These are phyloP conservation scores for Alternaria triticimaculans DNA, from an alignment of 2,329 filamentous ascomycete genomes.

Conservation along the genomic window DNA sequence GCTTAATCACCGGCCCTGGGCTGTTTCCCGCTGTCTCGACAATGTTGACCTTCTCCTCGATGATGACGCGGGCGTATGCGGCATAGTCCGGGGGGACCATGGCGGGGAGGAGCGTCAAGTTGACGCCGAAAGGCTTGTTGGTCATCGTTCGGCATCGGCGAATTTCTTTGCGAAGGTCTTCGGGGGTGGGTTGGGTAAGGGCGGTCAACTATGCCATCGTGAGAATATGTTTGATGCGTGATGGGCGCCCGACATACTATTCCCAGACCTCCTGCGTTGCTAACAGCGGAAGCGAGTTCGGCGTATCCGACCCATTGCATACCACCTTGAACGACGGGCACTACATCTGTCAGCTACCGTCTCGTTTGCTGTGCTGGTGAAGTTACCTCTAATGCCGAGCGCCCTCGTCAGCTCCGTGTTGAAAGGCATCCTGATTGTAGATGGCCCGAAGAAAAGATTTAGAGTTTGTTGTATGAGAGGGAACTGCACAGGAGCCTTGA, in stretches of 20 bases:
- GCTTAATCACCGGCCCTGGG: constrained; percentile 86
- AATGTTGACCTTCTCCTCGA: constrained; percentile 89
- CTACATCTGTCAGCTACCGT: constrained; percentile 59
- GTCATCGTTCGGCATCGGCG: constrained; percentile 82
- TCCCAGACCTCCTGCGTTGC: constrained; percentile 74
- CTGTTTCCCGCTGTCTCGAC: constrained; percentile 93
- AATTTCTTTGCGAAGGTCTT: constrained; percentile 93
- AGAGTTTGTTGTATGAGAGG: not conserved
- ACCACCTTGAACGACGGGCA: constrained; percentile 83
- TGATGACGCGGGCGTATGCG: constrained; percentile 88
- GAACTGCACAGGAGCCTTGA: not conserved
- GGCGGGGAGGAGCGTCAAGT: constrained; percentile 90
- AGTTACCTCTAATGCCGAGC: constrained; percentile 61
- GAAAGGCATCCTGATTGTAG: constrained; percentile 61
- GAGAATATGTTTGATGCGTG: constrained; percentile 5
- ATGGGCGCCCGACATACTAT: constrained; percentile 54
- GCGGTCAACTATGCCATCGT: constrained; percentile 66
- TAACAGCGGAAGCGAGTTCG: constrained; percentile 75
- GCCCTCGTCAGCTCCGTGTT: constrained; percentile 68
- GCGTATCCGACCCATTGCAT: constrained; percentile 89
- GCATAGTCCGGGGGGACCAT: constrained; percentile 90
- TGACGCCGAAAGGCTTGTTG: constrained; percentile 83
- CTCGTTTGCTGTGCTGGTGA: not conserved
- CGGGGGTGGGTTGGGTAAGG: constrained; percentile 90
- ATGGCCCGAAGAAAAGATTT: not conserved